Evolutionary conservation across 768 basidiomycete genomes (phyloP).

Genomic region (Neoboletus subvelutipes): DNA sequence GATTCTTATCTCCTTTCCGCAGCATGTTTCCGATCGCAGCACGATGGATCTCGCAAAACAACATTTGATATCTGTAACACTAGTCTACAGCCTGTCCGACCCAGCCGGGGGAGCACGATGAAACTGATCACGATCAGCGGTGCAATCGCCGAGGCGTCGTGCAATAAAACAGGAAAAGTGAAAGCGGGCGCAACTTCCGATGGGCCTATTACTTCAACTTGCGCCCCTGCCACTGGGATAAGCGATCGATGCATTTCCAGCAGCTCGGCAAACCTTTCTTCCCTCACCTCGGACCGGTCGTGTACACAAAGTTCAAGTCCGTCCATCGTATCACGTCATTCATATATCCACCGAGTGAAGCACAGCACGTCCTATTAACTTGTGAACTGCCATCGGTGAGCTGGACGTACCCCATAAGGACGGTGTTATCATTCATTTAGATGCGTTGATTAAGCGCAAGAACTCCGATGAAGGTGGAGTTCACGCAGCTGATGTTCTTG

Average conservation of each 20-base stretch:
- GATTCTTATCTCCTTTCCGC: constrained; percentile 27
- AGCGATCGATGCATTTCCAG: constrained; percentile 9
- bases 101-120: constrained; percentile 12
- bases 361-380: constrained; percentile 18
- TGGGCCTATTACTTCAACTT: constrained; percentile 12
- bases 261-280: constrained; percentile 13
- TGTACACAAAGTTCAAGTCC: constrained; percentile 26
- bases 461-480: constrained; percentile 15
- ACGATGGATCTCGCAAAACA: constrained; percentile 13
- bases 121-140: constrained; percentile 18
- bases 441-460: constrained; percentile 25
- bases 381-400: constrained; percentile 10
- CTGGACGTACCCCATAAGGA: constrained; percentile 21
- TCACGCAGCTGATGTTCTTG: constrained; percentile 2
- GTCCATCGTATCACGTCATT: constrained; percentile 31
- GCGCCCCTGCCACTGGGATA: constrained; percentile 5
- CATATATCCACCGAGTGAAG: constrained; percentile 18
- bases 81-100: constrained; percentile 11
- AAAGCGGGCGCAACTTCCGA: constrained; percentile 15
- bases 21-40: constrained; percentile 13
- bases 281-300: constrained; percentile 17
- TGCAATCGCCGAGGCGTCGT: constrained; percentile 6
- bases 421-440: constrained; percentile 16
- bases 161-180: not conserved
- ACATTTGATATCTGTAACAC: constrained; percentile 15